Conservation (phyloP, 2,329 filamentous ascomycete species). For the Amylocarpus encephaloides region DNA sequence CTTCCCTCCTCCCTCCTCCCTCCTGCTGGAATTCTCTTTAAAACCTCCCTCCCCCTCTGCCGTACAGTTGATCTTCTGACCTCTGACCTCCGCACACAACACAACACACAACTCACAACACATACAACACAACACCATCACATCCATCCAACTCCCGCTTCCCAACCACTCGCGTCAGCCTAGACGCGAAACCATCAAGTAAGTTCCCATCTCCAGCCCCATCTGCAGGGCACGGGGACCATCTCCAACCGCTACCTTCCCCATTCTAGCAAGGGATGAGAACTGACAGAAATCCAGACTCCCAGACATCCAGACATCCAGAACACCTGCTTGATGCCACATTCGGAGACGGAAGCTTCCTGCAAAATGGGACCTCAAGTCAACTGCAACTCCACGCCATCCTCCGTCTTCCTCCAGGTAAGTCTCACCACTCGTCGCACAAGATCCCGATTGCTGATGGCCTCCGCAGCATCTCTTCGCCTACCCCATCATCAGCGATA, state of each 20-base stretch:
- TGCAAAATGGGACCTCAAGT: conserved; percentile 38
- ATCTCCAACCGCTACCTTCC: not conserved
- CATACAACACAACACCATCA: not conserved
- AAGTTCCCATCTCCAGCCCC: not conserved
- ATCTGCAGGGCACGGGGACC: not conserved
- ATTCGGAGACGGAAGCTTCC: conserved; percentile 12
- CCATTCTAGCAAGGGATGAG: conserved; percentile 2
- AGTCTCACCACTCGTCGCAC: conserved; percentile 12
- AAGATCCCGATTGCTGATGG: conserved; percentile 8
- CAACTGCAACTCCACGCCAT: conserved; percentile 42
- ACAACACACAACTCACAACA: not conserved
- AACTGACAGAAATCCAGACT: conserved; percentile 3
- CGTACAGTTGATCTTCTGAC: conserved; percentile 2
- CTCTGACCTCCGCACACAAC: not conserved
- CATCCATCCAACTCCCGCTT: not conserved
- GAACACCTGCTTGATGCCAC: conserved; percentile 15
- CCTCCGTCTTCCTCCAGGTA: conserved; percentile 47
- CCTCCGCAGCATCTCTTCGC: conserved; percentile 65
- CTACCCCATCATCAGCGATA: conserved; percentile 78
- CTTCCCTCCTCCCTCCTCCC: too few species aligned
- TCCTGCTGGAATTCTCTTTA: conserved; percentile 5
- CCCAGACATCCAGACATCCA: conserved; percentile 1
- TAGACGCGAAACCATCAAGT: not conserved
- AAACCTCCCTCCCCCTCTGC: not conserved
- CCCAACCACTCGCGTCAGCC: not conserved